Evolutionary conservation across 2,329 filamentous ascomycete species (phyloP).

Genomic region (Aspergillus awamori): DNA sequence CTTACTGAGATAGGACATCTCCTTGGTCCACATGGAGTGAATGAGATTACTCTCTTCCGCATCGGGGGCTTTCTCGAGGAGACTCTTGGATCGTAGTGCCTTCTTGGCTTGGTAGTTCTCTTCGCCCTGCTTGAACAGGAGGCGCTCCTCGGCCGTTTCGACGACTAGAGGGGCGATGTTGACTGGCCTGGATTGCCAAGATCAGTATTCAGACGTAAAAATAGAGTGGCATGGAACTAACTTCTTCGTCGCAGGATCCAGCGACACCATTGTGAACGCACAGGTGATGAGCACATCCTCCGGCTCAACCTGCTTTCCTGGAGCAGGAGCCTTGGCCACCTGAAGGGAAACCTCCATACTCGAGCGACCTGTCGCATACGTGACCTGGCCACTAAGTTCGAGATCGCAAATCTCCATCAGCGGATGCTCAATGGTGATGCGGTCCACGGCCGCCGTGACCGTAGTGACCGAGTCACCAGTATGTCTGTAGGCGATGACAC

Average conservation of each 20-base stretch:
- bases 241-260: constrained; percentile 69
- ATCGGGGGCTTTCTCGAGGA: constrained; percentile 69
- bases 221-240: constrained; percentile 30
- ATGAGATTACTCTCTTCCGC: constrained; percentile 72
- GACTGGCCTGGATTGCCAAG: constrained; percentile 53
- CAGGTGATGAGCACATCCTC: constrained; percentile 71
- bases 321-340: constrained; percentile 66
- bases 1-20: constrained; percentile 63
- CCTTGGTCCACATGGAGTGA: constrained; percentile 72
- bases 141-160: constrained; percentile 67
- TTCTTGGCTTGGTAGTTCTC: constrained; percentile 70
- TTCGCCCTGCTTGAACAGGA: constrained; percentile 64
- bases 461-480: constrained; percentile 66
- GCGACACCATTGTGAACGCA: constrained; percentile 76
- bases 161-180: constrained; percentile 63
- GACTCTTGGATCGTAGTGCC: constrained; percentile 59
- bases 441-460: constrained; percentile 65
- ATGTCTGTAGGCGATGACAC: constrained; percentile 74
- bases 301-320: constrained; percentile 58
- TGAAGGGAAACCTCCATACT: constrained; percentile 75
- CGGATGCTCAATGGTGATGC: constrained; percentile 69
- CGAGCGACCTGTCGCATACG: constrained; percentile 72
- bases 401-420: constrained; percentile 78
- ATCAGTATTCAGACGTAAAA: constrained; percentile 8
- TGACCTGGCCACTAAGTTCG: constrained; percentile 69